Conservation (phyloP, 2,329 filamentous ascomycete species). For the Aureobasidium melanogenum region DNA sequence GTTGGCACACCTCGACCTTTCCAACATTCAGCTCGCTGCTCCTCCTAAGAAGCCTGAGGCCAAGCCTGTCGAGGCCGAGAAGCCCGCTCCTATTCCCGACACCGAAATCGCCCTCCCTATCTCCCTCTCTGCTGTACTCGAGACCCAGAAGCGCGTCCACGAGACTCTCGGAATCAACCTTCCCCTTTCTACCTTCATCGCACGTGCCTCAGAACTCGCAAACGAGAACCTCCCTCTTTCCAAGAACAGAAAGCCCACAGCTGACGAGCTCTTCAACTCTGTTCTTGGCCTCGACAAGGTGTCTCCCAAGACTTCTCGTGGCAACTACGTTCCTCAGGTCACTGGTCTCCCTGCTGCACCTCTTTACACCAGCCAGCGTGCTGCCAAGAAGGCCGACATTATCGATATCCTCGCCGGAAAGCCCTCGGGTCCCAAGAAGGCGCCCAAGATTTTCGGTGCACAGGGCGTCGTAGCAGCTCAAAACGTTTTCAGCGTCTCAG, state of each 20-base stretch:
- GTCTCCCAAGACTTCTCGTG: constrained; percentile 41
- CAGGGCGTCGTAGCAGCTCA: constrained; percentile 38
- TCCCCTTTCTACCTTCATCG: constrained; percentile 78
- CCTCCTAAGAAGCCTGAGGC: constrained; percentile 37
- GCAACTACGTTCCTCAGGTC: constrained; percentile 64
- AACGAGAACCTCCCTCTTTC: constrained; percentile 75
- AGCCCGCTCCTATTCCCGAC: constrained; percentile 35
- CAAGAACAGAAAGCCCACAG: constrained; percentile 54
- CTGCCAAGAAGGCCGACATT: constrained; percentile 57
- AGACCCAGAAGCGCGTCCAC: constrained; percentile 73
- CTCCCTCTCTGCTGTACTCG: constrained; percentile 68
- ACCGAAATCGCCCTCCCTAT: constrained; percentile 63
- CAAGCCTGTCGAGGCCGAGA: constrained; percentile 37
- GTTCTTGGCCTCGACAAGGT: constrained; percentile 63
- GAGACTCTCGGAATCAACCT: constrained; percentile 69
- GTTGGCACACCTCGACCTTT: constrained; percentile 78
- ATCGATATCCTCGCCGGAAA: constrained; percentile 65
- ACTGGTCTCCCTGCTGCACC: constrained; percentile 42
- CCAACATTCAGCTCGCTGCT: constrained; percentile 77
- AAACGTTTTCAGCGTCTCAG: constrained; percentile 75
- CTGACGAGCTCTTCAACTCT: constrained; percentile 82
- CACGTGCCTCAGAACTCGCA: constrained; percentile 73
- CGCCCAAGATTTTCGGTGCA: constrained; percentile 18
- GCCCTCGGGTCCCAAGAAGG: constrained; percentile 23
- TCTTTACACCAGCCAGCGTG: constrained; percentile 21